phyloP scores from a whole-genome alignment of 2,329 filamentous ascomycete genomes.

The Penicillium sp. region DNA sequence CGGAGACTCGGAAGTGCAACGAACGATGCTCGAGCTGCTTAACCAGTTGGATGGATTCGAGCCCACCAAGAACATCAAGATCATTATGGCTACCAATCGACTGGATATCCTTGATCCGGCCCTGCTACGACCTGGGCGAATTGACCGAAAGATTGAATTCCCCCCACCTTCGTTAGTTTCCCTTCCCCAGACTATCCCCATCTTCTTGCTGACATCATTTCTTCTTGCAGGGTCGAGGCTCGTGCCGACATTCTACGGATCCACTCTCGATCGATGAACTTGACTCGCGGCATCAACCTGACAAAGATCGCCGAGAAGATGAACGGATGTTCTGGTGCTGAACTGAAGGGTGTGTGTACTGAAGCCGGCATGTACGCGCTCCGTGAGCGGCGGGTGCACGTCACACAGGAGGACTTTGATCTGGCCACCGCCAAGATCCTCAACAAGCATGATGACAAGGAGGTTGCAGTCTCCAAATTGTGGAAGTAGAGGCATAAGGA shows the following conservation, averaged over 20 bases:
- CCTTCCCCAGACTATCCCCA: constrained; percentile 1
- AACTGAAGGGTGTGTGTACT: constrained; percentile 97
- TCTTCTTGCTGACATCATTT: constrained; percentile 16
- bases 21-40: constrained; percentile 95
- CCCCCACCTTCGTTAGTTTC: constrained; percentile 69
- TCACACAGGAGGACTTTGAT: constrained; percentile 98
- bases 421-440: constrained; percentile 97
- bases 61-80: constrained; percentile 99
- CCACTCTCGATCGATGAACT: constrained; percentile 96
- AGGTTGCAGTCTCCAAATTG: constrained; percentile 45
- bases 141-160: constrained; percentile 98
- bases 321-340: constrained; percentile 96
- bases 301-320: constrained; percentile 99
- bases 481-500: constrained; percentile 28
- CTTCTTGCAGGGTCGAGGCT: constrained; percentile 63
- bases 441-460: constrained; percentile 99
- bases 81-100: constrained; percentile 99
- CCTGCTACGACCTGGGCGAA: constrained; percentile 87
- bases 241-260: constrained; percentile 96
- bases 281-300: constrained; percentile 94
- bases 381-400: constrained; percentile 89
- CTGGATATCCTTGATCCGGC: constrained; percentile 96
- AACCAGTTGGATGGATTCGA: constrained; percentile 99
- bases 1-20: constrained; percentile 95
- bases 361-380: constrained; percentile 98